These are phyloP conservation scores for Triangularia verruculosa DNA, from an alignment of 2,329 filamentous ascomycete species.

Conservation along the genomic window DNA sequence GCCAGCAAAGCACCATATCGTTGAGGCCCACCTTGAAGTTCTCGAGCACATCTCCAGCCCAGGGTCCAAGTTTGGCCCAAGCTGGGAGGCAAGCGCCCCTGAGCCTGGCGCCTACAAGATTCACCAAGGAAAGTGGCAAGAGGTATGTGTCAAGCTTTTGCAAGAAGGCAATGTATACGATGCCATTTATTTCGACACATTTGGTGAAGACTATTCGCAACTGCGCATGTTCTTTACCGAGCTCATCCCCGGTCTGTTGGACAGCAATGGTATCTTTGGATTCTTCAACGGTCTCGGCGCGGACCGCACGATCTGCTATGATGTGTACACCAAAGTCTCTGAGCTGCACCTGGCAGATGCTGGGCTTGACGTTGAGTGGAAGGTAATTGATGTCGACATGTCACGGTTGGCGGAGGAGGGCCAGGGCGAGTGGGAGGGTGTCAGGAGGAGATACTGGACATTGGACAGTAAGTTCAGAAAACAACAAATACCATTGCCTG, in stretches of 20 bases:
- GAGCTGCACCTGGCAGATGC: constrained; percentile 89
- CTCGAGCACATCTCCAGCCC: constrained; percentile 56
- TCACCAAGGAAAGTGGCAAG: constrained; percentile 76
- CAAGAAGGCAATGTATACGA: constrained; percentile 70
- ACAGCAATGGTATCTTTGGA: constrained; percentile 70
- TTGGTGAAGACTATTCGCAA: constrained; percentile 88
- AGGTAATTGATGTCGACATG: constrained; percentile 70
- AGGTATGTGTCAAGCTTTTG: constrained; percentile 67
- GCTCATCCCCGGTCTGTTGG: constrained; percentile 75
- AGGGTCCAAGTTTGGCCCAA: constrained; percentile 50
- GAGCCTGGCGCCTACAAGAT: constrained; percentile 69
- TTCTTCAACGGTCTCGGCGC: constrained; percentile 92
- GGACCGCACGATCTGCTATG: constrained; percentile 88
- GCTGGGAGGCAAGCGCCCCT: constrained; percentile 54
- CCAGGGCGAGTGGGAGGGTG: constrained; percentile 80
- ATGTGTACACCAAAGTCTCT: constrained; percentile 89
- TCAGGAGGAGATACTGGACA: constrained; percentile 86
- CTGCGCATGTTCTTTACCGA: constrained; percentile 86
- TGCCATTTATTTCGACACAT: constrained; percentile 96
- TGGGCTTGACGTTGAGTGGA: constrained; percentile 86
- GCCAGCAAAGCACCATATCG: constrained; percentile 73
- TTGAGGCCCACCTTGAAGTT: constrained; percentile 80
- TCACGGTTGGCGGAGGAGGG: constrained; percentile 61
- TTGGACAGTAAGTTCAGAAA: constrained; percentile 65
- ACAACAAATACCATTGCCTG: constrained; percentile 10